Percentiles rank a stretch among this genome's conserved stretches.
These are phyloP conservation scores for Adansonia grandidieri DNA, from an alignment of 441 rosid species.

Conservation along the genomic window DNA sequence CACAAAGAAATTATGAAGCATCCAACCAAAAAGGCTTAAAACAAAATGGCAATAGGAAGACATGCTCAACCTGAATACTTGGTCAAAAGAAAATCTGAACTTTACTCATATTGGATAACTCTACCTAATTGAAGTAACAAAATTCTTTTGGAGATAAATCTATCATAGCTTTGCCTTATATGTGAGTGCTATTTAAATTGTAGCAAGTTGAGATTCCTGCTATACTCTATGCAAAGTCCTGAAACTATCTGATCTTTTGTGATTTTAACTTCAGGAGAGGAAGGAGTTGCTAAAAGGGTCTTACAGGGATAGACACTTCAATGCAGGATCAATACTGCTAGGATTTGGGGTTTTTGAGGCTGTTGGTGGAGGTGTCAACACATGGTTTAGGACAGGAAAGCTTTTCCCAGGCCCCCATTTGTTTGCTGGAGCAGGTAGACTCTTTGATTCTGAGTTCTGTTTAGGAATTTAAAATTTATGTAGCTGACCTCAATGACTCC, in stretches of 20 bases:
- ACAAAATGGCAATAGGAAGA: background rate
- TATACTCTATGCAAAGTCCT: background rate
- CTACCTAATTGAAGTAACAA: background rate
- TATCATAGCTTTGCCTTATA: background rate
- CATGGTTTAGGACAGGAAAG: constrained; percentile 85
- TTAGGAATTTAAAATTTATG: background rate
- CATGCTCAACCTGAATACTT: background rate
- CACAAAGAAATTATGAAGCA: background rate
- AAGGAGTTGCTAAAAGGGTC: constrained; percentile 81
- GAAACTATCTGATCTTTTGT: background rate
- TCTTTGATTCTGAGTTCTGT: background rate
- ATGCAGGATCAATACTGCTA: constrained; percentile 79
- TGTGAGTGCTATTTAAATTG: background rate
- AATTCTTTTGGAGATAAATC: background rate
- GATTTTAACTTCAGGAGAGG: constrained; percentile 59
- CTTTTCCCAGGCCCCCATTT: constrained; percentile 96
- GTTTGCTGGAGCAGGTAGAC: constrained; percentile 79
- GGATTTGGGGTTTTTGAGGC: constrained; percentile 88
- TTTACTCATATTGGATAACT: background rate
- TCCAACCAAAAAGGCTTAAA: background rate
- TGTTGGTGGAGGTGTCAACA: constrained; percentile 74
- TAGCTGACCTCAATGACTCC: constrained; percentile 16
- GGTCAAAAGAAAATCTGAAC: background rate
- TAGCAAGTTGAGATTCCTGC: background rate
- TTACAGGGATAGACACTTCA: constrained; percentile 77